Percentiles rank a stretch among this genome's conserved stretches.
Evolutionary conservation across 805 yeast species (phyloP).

Genomic region (Cyberlindnera subsufficiens): DNA sequence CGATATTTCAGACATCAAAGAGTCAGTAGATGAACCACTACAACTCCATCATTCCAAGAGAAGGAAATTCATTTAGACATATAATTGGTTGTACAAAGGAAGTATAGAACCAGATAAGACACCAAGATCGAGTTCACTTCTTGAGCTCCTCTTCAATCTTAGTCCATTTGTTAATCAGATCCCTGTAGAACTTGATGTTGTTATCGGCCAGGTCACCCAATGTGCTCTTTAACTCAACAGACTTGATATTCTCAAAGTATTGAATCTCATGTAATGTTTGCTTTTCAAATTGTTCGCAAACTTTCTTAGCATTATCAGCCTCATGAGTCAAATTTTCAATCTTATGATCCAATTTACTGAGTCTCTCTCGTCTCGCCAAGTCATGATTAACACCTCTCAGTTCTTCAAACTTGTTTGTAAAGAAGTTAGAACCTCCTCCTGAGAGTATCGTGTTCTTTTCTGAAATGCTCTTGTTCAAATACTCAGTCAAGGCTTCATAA

Average conservation of each 20-base stretch:
- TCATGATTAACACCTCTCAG: constrained; percentile 59
- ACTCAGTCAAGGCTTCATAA: constrained; percentile 78
- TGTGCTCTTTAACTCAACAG: constrained; percentile 67
- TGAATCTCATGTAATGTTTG: constrained; percentile 51
- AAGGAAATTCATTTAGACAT: constrained; percentile 2
- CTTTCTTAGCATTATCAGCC: constrained; percentile 42
- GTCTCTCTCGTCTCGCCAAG: constrained; percentile 44
- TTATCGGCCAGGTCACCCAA: constrained; percentile 69
- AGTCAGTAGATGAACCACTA: constrained; percentile 5
- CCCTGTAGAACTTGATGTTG: constrained; percentile 67
- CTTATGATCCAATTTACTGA: constrained; percentile 42
- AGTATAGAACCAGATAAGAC: not conserved
- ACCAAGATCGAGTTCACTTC: constrained; percentile 3
- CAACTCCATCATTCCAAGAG: constrained; percentile 5
- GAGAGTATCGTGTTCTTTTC: constrained; percentile 55
- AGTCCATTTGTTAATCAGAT: constrained; percentile 66
- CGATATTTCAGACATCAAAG: constrained; percentile 20
- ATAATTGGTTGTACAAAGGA: not conserved
- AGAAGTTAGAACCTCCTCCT: constrained; percentile 47
- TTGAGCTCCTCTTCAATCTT: constrained; percentile 38
- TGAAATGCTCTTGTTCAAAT: constrained; percentile 59
- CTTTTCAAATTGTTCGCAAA: constrained; percentile 50
- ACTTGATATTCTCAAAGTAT: constrained; percentile 75
- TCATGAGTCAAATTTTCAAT: constrained; percentile 45
- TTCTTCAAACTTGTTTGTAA: constrained; percentile 55